Evolutionary conservation across 768 basidiomycete species (phyloP), one percentile per base, ranked within the genome.

Genomic region (Trametes sanguinea): DNA sequence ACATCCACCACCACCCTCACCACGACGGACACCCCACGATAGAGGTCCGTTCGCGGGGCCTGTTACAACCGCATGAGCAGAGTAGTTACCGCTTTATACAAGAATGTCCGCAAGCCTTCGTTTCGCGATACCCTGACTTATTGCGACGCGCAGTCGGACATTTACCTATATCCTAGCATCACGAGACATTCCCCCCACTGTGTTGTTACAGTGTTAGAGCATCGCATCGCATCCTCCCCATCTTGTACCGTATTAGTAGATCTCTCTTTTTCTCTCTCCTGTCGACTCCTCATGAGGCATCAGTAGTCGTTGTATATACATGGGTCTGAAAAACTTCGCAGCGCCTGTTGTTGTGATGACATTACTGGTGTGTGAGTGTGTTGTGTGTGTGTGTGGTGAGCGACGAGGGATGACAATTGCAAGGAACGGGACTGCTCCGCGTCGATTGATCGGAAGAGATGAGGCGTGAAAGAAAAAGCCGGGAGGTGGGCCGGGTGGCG

Each of bases 121-220:
- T 80, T 77, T 80, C 80, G 80, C 81, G 80, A 81, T 81, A 81
- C 80, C 79, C 74, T 74, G 71, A 74, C 69, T 73, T 74, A 75
- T 80, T 80, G 78, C 81, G 78, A 77, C 69, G 69, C 78, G 77
- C 76, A 76, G 78, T 72, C 69, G 78, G 80, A 78, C 80, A 77
- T 77, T 63, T 74, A 74, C 71, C 44, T 71, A 74, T 74, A 75
- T 74, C 74, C 71, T 74, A 76, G 76, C 75, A 81, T 80, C 71
- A 85, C 85, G 84, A 85, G 83, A 84, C 83, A 84, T 77, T 83
- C 78, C 44, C 35, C 35, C 35, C 35, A 37, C 35, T 37, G 35
- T 37, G 35, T 37, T 37, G 35, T 37, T 37, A 37, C 35, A 37
- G 35, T 81, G 76, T 76, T 84, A 85, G 85, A 87, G 85, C 85